A percentile compares a stretch with the other conserved stretches of the same genome.
Conservation (phyloP, 768 basidiomycete species). For the Trametes maxima region DNA sequence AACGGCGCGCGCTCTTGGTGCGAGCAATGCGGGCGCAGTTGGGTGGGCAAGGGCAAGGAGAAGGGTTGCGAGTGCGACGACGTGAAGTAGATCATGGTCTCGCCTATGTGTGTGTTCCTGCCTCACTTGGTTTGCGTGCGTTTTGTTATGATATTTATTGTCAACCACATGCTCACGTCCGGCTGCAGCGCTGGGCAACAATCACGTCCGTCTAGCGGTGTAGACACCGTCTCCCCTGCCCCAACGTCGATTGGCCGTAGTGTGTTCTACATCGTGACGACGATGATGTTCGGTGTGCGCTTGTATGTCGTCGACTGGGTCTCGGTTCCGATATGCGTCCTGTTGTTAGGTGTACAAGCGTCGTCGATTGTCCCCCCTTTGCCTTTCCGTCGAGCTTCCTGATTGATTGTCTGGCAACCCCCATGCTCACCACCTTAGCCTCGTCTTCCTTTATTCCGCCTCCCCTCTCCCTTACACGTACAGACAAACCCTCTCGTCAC, state of each 20-base stretch:
- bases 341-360: slow-evolving; percentile 14
- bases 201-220: slow-evolving; percentile 36
- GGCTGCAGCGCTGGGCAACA: slow-evolving; percentile 30
- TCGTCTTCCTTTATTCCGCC: background rate
- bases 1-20: slow-evolving; percentile 70
- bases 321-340: slow-evolving; percentile 5
- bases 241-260: slow-evolving; percentile 20
- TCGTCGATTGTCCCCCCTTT: slow-evolving; percentile 15
- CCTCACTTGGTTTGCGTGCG: slow-evolving; percentile 33
- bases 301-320: slow-evolving; percentile 19
- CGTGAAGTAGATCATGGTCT: slow-evolving; percentile 32
- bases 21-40: slow-evolving; percentile 71
- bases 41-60: slow-evolving; percentile 49
- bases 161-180: slow-evolving; percentile 2
- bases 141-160: slow-evolving; percentile 4
- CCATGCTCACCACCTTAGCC: background rate
- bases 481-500: background rate
- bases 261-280: slow-evolving; percentile 29
- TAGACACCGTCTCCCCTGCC: slow-evolving; percentile 18
- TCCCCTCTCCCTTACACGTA: background rate
- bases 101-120: slow-evolving; percentile 1
- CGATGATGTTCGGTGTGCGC: slow-evolving; percentile 23
- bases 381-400: slow-evolving; percentile 14
- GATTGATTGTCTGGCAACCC: slow-evolving; percentile 18
- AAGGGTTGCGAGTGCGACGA: slow-evolving; percentile 48